phyloP scores from a whole-genome alignment of 805 yeast species.

The Allodekkera sacchari region DNA sequence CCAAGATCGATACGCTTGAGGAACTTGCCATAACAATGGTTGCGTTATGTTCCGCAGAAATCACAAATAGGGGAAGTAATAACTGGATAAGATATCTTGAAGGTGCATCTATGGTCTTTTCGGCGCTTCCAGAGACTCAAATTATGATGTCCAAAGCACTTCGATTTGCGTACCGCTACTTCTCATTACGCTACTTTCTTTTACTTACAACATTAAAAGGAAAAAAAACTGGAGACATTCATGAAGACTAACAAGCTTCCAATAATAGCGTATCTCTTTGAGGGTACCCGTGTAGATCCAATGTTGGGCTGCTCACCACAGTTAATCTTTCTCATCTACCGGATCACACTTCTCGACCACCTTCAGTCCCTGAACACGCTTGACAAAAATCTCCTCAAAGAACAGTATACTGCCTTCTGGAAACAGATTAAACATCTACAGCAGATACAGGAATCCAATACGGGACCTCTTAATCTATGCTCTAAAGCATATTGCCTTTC shows the following conservation, averaged over 20 bases:
- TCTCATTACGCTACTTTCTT: conserved; percentile 22
- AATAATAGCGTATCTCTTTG: conserved; percentile 16
- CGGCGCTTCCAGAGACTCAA: conserved; percentile 12
- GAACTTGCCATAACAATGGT: conserved; percentile 22
- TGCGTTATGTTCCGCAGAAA: conserved; percentile 24
- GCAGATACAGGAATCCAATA: conserved; percentile 5
- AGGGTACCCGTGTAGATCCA: conserved; percentile 20
- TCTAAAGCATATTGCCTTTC: conserved; percentile 14
- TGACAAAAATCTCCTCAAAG: conserved; percentile 3
- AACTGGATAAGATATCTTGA: conserved; percentile 24
- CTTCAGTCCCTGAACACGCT: conserved; percentile 4
- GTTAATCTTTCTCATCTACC: conserved; percentile 17
- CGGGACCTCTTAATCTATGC: conserved; percentile 11
- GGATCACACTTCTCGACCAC: conserved; percentile 15
- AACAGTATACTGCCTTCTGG: conserved; percentile 8
- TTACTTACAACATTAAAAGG: conserved; percentile 18
- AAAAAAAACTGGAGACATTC: conserved; percentile 11
- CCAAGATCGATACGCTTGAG: conserved; percentile 15
- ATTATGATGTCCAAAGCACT: conserved; percentile 17
- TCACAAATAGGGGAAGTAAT: conserved; percentile 20
- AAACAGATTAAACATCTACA: conserved; percentile 5
- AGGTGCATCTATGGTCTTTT: conserved; percentile 24
- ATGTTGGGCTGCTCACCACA: conserved; percentile 28
- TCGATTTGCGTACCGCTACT: conserved; percentile 24
- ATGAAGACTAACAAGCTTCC: conserved; percentile 17